Evolutionary conservation across 78 protist species (phyloP).

Genomic region (Chrysochromulina tobinii): DNA sequence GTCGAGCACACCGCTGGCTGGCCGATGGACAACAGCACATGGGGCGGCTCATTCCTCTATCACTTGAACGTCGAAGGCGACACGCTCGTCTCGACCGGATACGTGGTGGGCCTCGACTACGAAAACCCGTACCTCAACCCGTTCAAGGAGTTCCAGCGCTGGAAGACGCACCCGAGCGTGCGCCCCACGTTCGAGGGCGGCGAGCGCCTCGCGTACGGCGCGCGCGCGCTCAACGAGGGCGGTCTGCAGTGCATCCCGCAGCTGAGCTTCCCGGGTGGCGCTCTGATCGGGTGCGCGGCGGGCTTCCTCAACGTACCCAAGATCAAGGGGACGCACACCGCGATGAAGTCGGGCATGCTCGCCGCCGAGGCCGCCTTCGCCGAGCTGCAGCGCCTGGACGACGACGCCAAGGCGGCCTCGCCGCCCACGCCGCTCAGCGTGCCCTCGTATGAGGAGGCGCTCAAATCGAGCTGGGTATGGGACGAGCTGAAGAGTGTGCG

Average conservation of each 20-base stretch:
- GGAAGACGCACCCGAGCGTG: conserved; percentile 80
- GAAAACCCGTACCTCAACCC: conserved; percentile 88
- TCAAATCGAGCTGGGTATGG: conserved; percentile 71
- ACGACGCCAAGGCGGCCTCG: not conserved
- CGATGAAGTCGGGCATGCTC: conserved; percentile 85
- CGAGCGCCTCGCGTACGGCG: conserved; percentile 41
- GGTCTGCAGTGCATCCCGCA: conserved; percentile 89
- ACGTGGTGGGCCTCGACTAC: conserved; percentile 91
- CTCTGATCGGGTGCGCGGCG: conserved; percentile 25
- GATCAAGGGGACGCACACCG: conserved; percentile 93
- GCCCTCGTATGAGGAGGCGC: not conserved
- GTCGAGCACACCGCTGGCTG: conserved; percentile 92
- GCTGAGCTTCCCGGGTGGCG: conserved; percentile 87
- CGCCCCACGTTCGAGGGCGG: conserved; percentile 14
- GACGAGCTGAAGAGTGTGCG: conserved; percentile 79
- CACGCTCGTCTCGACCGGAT: conserved; percentile 53
- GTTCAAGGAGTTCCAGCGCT: conserved; percentile 56
- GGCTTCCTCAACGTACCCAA: conserved; percentile 92
- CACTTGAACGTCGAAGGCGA: conserved; percentile 72
- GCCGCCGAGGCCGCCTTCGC: conserved; percentile 18
- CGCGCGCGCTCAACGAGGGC: conserved; percentile 96
- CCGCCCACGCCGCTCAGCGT: not conserved
- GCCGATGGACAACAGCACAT: conserved; percentile 74
- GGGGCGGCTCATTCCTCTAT: conserved; percentile 94
- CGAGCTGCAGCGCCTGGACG: not conserved